Conservation (phyloP, 176 grass and related monocot species). For the Musa beccarii region DNA sequence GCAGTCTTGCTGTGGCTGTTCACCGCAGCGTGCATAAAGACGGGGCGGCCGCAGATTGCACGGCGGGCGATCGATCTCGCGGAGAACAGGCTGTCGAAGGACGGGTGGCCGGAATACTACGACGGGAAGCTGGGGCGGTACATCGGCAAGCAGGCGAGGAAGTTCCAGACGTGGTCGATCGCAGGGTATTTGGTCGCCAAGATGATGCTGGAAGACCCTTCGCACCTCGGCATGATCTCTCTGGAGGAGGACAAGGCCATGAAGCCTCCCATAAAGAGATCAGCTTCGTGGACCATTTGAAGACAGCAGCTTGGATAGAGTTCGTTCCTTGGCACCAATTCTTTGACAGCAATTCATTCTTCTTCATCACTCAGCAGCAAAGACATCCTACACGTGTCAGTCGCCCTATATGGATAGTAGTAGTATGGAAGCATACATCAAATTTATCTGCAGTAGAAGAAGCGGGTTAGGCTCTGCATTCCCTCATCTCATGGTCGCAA, state of each 20-base stretch:
- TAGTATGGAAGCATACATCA: too few species aligned
- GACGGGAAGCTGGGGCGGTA: conserved; percentile 76
- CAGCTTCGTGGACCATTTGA: conserved; percentile 61
- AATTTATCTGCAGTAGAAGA: too few species aligned
- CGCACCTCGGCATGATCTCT: conserved; percentile 90
- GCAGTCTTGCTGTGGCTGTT: conserved; percentile 84
- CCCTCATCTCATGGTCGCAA: too few species aligned
- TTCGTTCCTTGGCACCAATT: neutral
- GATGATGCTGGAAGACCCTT: conserved; percentile 94
- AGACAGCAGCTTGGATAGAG: neutral
- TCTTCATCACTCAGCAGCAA: neutral
- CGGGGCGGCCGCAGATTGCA: conserved; percentile 70
- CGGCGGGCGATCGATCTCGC: conserved; percentile 56
- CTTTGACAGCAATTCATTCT: neutral
- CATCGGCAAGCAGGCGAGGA: conserved; percentile 82
- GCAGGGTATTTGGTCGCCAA: conserved; percentile 82
- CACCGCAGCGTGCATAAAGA: conserved; percentile 80
- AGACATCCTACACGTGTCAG: too few species aligned
- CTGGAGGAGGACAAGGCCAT: conserved; percentile 72
- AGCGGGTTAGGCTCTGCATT: too few species aligned
- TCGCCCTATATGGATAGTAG: too few species aligned
- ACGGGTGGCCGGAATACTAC: conserved; percentile 92
- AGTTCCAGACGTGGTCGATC: conserved; percentile 85
- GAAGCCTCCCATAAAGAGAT: conserved; percentile 66
- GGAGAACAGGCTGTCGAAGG: conserved; percentile 55